These are phyloP conservation scores for Wilcoxina mikolae DNA, from an alignment of 495 filamentous ascomycete species.

Conservation along the genomic window DNA sequence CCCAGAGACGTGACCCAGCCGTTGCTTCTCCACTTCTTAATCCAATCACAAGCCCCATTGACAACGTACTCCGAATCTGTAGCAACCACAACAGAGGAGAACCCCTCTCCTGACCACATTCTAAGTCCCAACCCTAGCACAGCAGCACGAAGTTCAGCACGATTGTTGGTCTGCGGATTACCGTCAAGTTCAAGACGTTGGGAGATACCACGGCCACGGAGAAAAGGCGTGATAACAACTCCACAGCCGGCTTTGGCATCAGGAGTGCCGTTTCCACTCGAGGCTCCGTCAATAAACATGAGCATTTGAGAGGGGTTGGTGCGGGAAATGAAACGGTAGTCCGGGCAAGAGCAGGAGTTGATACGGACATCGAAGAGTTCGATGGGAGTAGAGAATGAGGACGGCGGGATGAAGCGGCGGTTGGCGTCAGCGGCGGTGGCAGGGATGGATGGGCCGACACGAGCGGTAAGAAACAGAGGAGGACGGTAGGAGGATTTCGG, in stretches of 20 bases:
- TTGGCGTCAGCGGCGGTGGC: neutral
- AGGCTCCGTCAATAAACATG: slow-evolving; percentile 33
- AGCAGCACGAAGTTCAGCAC: slow-evolving; percentile 36
- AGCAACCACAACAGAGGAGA: slow-evolving; percentile 33
- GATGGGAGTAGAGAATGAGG: neutral
- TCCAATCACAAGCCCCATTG: slow-evolving; percentile 32
- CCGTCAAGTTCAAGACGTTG: neutral
- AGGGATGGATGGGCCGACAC: neutral
- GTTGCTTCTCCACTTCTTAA: slow-evolving; percentile 32
- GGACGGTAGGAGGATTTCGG: neutral
- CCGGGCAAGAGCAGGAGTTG: neutral
- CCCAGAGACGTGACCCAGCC: slow-evolving; percentile 29
- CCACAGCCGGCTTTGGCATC: slow-evolving; percentile 32
- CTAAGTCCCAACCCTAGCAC: slow-evolving; percentile 31
- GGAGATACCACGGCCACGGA: neutral
- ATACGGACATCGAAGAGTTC: neutral
- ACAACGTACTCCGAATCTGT: slow-evolving; percentile 37
- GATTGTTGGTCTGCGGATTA: slow-evolving; percentile 31
- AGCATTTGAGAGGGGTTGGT: slow-evolving; percentile 26
- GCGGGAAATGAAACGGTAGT: neutral
- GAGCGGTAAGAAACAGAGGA: neutral
- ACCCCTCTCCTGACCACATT: slow-evolving; percentile 31
- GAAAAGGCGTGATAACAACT: slow-evolving; percentile 22
- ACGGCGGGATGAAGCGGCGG: neutral
- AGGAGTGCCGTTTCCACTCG: slow-evolving; percentile 28